A percentile compares a stretch with the other conserved stretches of the same genome.
phyloP scores from a whole-genome alignment of 2,329 filamentous ascomycete genomes.

The Botryotinia calthae region DNA sequence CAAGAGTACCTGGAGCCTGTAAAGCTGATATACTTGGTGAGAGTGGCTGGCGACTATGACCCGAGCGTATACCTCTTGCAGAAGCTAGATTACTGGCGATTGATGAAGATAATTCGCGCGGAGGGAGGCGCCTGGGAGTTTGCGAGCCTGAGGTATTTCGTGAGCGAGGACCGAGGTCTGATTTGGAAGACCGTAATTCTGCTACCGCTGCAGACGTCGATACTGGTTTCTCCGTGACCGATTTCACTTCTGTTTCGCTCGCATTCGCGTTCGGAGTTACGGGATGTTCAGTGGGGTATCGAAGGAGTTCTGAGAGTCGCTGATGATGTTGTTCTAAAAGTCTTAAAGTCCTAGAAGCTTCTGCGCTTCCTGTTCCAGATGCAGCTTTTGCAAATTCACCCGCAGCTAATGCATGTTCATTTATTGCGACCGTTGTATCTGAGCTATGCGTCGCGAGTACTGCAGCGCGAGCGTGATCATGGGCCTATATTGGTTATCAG shows the following conservation, averaged over 20 bases:
- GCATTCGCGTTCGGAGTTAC: slow-evolving; percentile 25
- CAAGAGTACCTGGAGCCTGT: slow-evolving; percentile 68
- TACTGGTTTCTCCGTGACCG: slow-evolving; percentile 33
- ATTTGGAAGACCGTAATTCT: slow-evolving; percentile 37
- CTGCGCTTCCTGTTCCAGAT: slow-evolving; percentile 61
- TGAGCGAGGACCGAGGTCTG: slow-evolving; percentile 34
- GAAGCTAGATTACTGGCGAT: slow-evolving; percentile 88
- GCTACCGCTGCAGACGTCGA: slow-evolving; percentile 38
- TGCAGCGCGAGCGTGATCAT: slow-evolving; percentile 85
- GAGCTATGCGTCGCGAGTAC: slow-evolving; percentile 65
- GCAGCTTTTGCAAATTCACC: slow-evolving; percentile 84
- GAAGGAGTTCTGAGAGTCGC: slow-evolving; percentile 77
- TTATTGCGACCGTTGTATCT: slow-evolving; percentile 77
- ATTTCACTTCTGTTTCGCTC: slow-evolving; percentile 34
- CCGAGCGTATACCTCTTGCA: slow-evolving; percentile 72
- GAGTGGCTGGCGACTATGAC: slow-evolving; percentile 63
- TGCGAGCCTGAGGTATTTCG: slow-evolving; percentile 32
- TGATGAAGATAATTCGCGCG: slow-evolving; percentile 72
- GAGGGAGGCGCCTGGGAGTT: slow-evolving; percentile 44
- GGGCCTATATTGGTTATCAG: slow-evolving; percentile 55
- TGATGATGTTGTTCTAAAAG: slow-evolving; percentile 87
- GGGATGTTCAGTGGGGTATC: slow-evolving; percentile 53
- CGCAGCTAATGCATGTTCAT: slow-evolving; percentile 84
- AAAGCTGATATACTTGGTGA: slow-evolving; percentile 72
- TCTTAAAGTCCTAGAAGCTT: slow-evolving; percentile 79